Percentiles rank a stretch among this genome's conserved stretches.
These are phyloP conservation scores for Ciborinia camelliae DNA, from an alignment of 2,329 filamentous ascomycete species.

Conservation along the genomic window DNA sequence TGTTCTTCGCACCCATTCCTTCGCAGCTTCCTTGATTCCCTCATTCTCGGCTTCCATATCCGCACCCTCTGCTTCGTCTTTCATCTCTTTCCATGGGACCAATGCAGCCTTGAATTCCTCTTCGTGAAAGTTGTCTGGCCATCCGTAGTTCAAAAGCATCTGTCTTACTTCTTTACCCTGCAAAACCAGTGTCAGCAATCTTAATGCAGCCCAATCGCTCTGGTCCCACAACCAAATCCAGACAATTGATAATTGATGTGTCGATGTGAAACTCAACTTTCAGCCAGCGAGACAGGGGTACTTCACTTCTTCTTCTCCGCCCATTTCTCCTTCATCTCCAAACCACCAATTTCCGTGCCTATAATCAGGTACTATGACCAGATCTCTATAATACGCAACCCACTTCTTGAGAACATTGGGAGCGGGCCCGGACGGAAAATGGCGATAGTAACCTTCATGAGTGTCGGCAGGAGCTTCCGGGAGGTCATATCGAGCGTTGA, in stretches of 20 bases:
- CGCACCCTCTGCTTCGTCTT: slow-evolving; percentile 11
- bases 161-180: slow-evolving; percentile 14
- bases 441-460: slow-evolving; percentile 17
- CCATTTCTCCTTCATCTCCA: slow-evolving; percentile 11
- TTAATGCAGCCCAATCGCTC: slow-evolving; percentile 3
- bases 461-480: slow-evolving; percentile 16
- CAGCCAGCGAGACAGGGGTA: neutral
- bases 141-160: slow-evolving; percentile 18
- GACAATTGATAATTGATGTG: neutral
- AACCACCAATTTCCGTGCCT: slow-evolving; percentile 15
- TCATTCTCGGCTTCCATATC: slow-evolving; percentile 16
- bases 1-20: slow-evolving; percentile 18
- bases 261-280: neutral
- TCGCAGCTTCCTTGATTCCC: slow-evolving; percentile 12
- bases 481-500: slow-evolving; percentile 11
- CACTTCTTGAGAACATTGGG: slow-evolving; percentile 19
- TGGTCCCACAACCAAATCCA: slow-evolving; percentile 1
- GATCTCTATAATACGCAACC: slow-evolving; percentile 19
- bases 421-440: slow-evolving; percentile 18
- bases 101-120: slow-evolving; percentile 16
- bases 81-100: slow-evolving; percentile 18
- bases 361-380: slow-evolving; percentile 18
- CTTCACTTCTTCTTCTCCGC: slow-evolving; percentile 10
- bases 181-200: neutral
- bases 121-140: slow-evolving; percentile 18